Base-by-base conservation (phyloP, 495 filamentous ascomycete species). In the Xylaria telfairii region DNA sequence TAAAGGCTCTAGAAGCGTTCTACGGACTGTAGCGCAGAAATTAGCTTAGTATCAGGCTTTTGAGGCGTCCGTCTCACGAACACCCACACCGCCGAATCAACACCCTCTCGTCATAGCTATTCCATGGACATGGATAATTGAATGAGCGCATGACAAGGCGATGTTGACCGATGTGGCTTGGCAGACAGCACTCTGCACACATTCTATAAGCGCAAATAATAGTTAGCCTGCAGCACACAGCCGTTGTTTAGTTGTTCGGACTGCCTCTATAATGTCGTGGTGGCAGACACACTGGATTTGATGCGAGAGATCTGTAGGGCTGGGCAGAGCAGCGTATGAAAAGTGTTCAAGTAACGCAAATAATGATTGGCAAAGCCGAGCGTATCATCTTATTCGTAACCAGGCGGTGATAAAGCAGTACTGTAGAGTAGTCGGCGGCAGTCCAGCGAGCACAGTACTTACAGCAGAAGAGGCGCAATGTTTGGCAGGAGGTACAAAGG, bases 11-110 rank as follows among this genome's bases (percentile, higher is more conserved):
- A 37, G 19, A 59, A 59, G 51, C 51, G 21, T 0, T 53, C 49
- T 53, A 10, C n/a, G 28, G 28, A n/a, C 7, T 34, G 56, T 59
- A 21, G 32, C 21, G n/a, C 59, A 47, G 15, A 30, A 32, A 46
- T 28, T 46, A 24, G 63, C 63, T n/a, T 65, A 32, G 44, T 37
- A 51, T 51, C 46, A 51, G 15, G 17, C 28, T 51, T 65, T 41
- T 30, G 21, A 34, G 64, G 46, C 47, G 30, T 66, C 24, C 28
- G 34, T 54, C n/a, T 66, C 30, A 51, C 28, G 19, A 51, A 21
- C 28, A 30, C 19, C 28, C 34, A 53, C 64, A 66, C 64, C 64
- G 64, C 64, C 21, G 64, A n/a, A 66, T 66, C n/a, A 15, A 28
- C 28, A 17, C 32, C n/a, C 32, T 66, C 46, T 26, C 24, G 32